phyloP scores from a whole-genome alignment of 2,329 filamentous ascomycete species.

The Hymenoscyphus albidus region DNA sequence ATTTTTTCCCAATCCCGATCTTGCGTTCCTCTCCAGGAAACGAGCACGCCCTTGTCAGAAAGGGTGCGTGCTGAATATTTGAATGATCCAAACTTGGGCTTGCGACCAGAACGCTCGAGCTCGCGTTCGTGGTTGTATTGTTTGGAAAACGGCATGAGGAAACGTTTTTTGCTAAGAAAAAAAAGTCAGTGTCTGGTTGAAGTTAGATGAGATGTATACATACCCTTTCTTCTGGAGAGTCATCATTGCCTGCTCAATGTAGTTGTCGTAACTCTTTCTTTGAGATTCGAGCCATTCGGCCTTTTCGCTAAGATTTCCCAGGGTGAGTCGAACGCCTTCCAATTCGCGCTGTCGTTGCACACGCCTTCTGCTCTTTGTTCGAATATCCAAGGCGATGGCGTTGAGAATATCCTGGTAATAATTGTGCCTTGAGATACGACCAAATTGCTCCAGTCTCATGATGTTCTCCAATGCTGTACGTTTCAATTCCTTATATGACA shows the following conservation, averaged over 20 bases:
- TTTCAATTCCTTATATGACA: constrained; percentile 91
- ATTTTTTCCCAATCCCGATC: constrained; percentile 86
- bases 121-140: constrained; percentile 99
- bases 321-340: constrained; percentile 74
- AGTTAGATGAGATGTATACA: constrained; percentile 30
- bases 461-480: constrained; percentile 91
- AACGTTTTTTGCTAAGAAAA: constrained; percentile 70
- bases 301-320: constrained; percentile 76
- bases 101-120: constrained; percentile 83
- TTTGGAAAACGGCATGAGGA: constrained; percentile 93
- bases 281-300: constrained; percentile 91
- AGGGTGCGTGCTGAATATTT: constrained; percentile 92
- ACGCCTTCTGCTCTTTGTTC: constrained; percentile 89
- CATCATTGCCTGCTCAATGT: constrained; percentile 97
- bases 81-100: constrained; percentile 96
- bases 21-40: constrained; percentile 81
- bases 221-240: constrained; percentile 94
- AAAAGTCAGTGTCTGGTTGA: not conserved
- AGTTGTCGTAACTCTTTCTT: constrained; percentile 96
- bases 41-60: constrained; percentile 88
- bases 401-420: constrained; percentile 98
- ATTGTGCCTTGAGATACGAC: constrained; percentile 81
- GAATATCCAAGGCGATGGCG: constrained; percentile 92
- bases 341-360: constrained; percentile 89
- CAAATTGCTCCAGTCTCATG: constrained; percentile 78